Evolutionary conservation across 768 basidiomycete genomes (phyloP).

Genomic region (Ephemerocybe angulata): DNA sequence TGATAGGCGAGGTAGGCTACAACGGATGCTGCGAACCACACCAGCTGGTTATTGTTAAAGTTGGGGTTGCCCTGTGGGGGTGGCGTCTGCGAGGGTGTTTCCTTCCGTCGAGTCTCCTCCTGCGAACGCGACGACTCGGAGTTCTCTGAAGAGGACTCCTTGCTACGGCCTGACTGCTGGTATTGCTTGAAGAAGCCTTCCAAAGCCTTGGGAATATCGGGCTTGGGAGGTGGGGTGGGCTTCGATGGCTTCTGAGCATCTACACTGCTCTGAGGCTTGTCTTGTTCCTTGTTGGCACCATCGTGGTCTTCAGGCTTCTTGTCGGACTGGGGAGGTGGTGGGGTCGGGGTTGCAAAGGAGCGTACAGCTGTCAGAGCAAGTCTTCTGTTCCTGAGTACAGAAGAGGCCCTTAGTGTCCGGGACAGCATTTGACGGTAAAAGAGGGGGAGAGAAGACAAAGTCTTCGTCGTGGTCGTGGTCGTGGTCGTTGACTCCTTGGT

Average conservation of each 20-base stretch:
- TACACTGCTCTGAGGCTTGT: slow-evolving; percentile 14
- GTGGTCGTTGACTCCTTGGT: neutral
- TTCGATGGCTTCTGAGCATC: slow-evolving; percentile 18
- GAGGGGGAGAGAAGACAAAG: slow-evolving; percentile 11
- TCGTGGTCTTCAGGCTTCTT: slow-evolving; percentile 17
- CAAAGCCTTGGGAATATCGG: slow-evolving; percentile 59
- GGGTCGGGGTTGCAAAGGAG: slow-evolving; percentile 43
- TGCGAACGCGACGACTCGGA: slow-evolving; percentile 34
- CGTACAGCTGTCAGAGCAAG: slow-evolving; percentile 35
- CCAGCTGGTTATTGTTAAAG: slow-evolving; percentile 56
- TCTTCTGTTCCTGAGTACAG: slow-evolving; percentile 40
- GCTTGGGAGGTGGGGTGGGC: slow-evolving; percentile 29
- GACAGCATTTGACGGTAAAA: slow-evolving; percentile 60
- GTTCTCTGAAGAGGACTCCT: slow-evolving; percentile 27
- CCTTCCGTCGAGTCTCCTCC: slow-evolving; percentile 32
- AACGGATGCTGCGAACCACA: slow-evolving; percentile 49
- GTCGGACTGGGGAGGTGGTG: slow-evolving; percentile 27
- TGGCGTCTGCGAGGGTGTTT: slow-evolving; percentile 43
- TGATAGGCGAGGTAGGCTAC: slow-evolving; percentile 66
- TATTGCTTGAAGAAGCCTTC: slow-evolving; percentile 80
- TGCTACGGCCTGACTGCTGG: slow-evolving; percentile 40
- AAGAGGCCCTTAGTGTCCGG: slow-evolving; percentile 54
- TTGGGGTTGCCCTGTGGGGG: slow-evolving; percentile 38
- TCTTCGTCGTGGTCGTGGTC: neutral
- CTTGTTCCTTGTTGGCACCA: slow-evolving; percentile 10